These are phyloP conservation scores for Coemansia sp. DNA, from an alignment of 371 early-diverging fungal species.

Conservation along the genomic window DNA sequence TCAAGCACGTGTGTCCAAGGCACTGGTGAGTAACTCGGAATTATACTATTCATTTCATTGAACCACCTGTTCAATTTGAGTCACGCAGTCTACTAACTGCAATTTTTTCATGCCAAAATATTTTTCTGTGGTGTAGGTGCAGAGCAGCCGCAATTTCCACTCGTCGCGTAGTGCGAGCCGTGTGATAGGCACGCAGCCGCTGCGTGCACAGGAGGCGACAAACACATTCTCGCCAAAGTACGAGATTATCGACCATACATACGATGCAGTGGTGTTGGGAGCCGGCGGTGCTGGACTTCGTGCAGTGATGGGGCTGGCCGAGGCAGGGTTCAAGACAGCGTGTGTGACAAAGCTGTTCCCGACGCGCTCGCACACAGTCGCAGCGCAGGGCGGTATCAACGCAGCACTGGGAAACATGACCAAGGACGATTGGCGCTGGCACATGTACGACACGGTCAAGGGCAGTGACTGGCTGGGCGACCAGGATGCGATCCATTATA, in stretches of 20 bases:
- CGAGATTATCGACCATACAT: slow-evolving; percentile 95
- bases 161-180: slow-evolving; percentile 65
- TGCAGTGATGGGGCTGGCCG: slow-evolving; percentile 96
- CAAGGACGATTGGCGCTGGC: slow-evolving; percentile 99
- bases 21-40: slow-evolving; percentile 28
- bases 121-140: slow-evolving; percentile 19
- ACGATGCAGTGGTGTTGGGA: slow-evolving; percentile 96
- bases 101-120: not conserved
- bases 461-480: slow-evolving; percentile 98
- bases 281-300: slow-evolving; percentile 98
- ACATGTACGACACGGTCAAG: slow-evolving; percentile 99
- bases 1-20: slow-evolving; percentile 26
- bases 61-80: not conserved
- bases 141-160: slow-evolving; percentile 58
- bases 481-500: slow-evolving; percentile 98
- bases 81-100: not conserved
- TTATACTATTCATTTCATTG: not conserved
- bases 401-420: slow-evolving; percentile 98
- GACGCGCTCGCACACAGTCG: slow-evolving; percentile 97
- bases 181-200: slow-evolving; percentile 69
- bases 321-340: slow-evolving; percentile 97
- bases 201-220: slow-evolving; percentile 68
- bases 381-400: slow-evolving; percentile 99
- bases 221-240: slow-evolving; percentile 57
- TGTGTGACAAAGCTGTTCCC: slow-evolving; percentile 98